These are phyloP conservation scores for Meredithiella fracta DNA, from an alignment of 2,329 filamentous ascomycete genomes.

Conservation along the genomic window DNA sequence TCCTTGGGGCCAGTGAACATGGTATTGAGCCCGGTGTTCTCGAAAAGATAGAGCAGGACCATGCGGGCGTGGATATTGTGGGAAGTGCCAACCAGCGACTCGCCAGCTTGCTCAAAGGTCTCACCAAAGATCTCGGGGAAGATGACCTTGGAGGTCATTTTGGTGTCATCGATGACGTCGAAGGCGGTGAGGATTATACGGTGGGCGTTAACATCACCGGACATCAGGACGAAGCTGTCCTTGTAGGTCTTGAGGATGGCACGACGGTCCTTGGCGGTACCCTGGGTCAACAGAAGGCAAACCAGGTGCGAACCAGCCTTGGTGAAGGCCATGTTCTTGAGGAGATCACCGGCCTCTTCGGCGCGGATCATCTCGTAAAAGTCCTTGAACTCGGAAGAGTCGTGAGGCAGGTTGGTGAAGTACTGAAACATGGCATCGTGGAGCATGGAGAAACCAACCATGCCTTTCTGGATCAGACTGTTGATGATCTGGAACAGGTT, in stretches of 20 bases:
- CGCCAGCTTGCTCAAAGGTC: constrained; percentile 41
- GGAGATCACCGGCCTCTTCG: constrained; percentile 74
- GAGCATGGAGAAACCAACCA: constrained; percentile 91
- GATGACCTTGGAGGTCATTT: constrained; percentile 68
- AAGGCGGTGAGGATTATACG: constrained; percentile 69
- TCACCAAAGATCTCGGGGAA: constrained; percentile 74
- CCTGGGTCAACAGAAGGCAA: constrained; percentile 66
- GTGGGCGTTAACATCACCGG: constrained; percentile 62
- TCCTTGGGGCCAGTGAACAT: constrained; percentile 47
- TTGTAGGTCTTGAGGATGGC: constrained; percentile 77
- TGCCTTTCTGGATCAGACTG: constrained; percentile 84
- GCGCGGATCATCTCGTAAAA: constrained; percentile 84
- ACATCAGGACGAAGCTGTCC: constrained; percentile 73
- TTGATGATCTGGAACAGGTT: constrained; percentile 78
- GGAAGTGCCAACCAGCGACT: constrained; percentile 47
- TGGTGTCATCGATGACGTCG: constrained; percentile 89
- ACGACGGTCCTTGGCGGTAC: constrained; percentile 83
- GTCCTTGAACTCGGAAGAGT: constrained; percentile 66
- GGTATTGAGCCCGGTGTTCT: constrained; percentile 46
- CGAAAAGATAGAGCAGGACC: constrained; percentile 68
- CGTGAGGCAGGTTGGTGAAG: constrained; percentile 62
- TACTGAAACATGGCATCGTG: constrained; percentile 98
- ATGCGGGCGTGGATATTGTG: constrained; percentile 49
- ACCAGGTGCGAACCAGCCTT: constrained; percentile 71
- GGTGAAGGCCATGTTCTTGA: constrained; percentile 94